These are phyloP conservation scores for Mortierella sp. DNA, from an alignment of 371 early-diverging fungal genomes.

Conservation along the genomic window DNA sequence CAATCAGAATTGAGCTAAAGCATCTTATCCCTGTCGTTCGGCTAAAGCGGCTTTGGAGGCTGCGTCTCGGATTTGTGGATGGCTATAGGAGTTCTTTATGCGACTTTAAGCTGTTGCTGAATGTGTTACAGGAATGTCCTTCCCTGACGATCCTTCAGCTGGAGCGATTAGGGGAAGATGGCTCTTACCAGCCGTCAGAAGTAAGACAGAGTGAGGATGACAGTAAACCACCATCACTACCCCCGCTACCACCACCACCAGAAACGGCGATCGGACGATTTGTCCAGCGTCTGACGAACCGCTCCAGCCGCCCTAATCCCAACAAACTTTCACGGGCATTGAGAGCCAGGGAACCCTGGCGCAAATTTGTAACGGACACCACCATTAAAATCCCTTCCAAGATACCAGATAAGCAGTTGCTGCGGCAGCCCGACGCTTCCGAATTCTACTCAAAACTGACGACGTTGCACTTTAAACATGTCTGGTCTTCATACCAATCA, in stretches of 20 bases:
- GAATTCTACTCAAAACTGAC: constrained; percentile 10
- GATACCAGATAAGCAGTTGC: neutral
- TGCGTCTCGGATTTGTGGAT: neutral
- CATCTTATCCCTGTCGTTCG: constrained; percentile 9
- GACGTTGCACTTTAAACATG: neutral
- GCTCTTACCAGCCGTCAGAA: neutral
- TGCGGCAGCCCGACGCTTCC: neutral
- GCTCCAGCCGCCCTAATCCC: neutral
- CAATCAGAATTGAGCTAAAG: neutral
- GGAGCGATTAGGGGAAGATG: neutral
- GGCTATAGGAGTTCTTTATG: neutral
- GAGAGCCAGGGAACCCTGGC: constrained; percentile 27
- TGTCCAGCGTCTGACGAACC: neutral
- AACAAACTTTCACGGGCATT: neutral
- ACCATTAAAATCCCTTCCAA: neutral
- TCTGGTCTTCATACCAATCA: neutral
- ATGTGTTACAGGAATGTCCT: constrained; percentile 14
- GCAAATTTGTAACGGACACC: constrained; percentile 10
- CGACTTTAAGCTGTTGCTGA: constrained; percentile 9
- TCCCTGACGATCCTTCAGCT: constrained; percentile 10
- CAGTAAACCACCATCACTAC: too few relatives aligned
- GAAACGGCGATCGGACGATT: neutral
- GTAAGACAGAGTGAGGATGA: neutral
- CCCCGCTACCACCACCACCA: neutral
- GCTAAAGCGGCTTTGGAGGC: constrained; percentile 6